Evolutionary conservation across 805 yeast genomes (phyloP).

Genomic region (Nakazawaea pomicola): DNA sequence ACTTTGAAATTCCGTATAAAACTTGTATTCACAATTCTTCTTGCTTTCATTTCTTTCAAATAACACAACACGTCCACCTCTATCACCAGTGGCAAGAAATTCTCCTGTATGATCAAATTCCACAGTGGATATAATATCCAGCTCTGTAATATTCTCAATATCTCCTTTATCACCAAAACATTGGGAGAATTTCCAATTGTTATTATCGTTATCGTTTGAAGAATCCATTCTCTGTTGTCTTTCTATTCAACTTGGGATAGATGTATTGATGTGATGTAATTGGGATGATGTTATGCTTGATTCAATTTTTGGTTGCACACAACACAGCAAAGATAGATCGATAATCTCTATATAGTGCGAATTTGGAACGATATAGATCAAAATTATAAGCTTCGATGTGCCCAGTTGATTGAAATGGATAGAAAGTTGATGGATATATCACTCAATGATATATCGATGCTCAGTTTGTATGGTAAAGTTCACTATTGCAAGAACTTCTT

Average conservation of each 20-base stretch:
- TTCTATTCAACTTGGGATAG: not conserved
- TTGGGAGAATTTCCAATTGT: constrained; percentile 83
- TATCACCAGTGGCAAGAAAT: constrained; percentile 95
- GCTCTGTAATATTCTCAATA: constrained; percentile 90
- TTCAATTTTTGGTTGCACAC: no score
- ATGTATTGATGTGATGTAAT: not conserved
- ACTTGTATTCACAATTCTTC: constrained; percentile 87
- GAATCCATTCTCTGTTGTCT: not conserved
- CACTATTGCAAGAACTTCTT: no score
- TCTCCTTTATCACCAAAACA: constrained; percentile 99
- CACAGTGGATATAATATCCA: constrained; percentile 94
- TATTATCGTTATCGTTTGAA: constrained; percentile 10
- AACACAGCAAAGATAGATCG: no score
- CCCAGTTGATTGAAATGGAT: no score
- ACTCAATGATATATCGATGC: no score
- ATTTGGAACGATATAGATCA: no score
- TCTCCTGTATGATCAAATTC: constrained; percentile 95
- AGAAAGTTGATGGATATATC: no score
- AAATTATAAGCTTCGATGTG: no score
- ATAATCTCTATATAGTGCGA: no score
- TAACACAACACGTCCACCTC: constrained; percentile 95
- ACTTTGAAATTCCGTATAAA: constrained; percentile 94
- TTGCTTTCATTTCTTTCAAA: constrained; percentile 82
- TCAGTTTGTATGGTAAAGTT: no score
- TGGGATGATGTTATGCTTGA: no score